Percentiles rank a stretch among this genome's conserved stretches.
Conservation (phyloP, 768 basidiomycete species). For the Mycena leptocephala region DNA sequence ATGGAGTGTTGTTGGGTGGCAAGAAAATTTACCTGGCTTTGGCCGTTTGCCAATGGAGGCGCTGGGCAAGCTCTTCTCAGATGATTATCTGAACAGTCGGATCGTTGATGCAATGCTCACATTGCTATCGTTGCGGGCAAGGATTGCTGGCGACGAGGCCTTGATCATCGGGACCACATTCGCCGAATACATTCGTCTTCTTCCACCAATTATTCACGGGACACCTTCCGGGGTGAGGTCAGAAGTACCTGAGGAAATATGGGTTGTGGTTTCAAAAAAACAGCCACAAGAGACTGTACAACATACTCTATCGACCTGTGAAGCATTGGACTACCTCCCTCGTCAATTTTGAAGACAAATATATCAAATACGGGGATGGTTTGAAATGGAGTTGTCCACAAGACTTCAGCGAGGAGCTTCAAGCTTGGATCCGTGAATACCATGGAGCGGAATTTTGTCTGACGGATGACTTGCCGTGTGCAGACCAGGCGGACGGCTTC, state of each 20-base stretch:
- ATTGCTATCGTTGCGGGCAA: background rate
- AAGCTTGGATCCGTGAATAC: background rate
- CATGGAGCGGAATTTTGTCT: background rate
- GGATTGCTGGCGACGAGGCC: background rate
- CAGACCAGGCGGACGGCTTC: slow-evolving; percentile 22
- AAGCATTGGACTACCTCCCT: slow-evolving; percentile 22
- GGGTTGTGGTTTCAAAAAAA: background rate
- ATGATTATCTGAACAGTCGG: background rate
- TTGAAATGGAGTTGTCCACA: background rate
- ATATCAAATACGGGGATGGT: slow-evolving; percentile 23
- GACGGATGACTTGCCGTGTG: slow-evolving; percentile 12
- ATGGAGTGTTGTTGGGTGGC: slow-evolving; percentile 9
- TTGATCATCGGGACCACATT: background rate
- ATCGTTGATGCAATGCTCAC: background rate
- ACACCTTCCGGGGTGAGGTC: background rate
- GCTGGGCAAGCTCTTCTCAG: background rate
- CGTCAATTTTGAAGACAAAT: background rate
- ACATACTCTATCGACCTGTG: background rate
- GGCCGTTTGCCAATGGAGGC: background rate
- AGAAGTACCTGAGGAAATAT: slow-evolving; percentile 5
- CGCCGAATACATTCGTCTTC: background rate
- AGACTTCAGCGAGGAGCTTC: background rate
- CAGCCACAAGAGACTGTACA: background rate
- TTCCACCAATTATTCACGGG: slow-evolving; percentile 13
- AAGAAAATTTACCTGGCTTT: background rate